Conservation (phyloP, 345 rosid genomes). For the Citrus glauca region DNA sequence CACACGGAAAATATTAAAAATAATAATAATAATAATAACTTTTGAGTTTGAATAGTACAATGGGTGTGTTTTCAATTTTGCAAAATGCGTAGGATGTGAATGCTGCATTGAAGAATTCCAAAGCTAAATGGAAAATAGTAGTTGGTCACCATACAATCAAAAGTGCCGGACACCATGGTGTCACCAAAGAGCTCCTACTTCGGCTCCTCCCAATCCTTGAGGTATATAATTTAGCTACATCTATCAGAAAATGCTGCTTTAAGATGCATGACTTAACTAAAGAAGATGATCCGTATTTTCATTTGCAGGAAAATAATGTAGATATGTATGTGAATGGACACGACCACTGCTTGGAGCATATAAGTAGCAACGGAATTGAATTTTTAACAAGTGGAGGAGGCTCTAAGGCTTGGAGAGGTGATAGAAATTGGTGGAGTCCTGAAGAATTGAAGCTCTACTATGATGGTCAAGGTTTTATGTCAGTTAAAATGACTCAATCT, state of each 20-base stretch:
- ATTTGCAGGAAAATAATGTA: constrained; percentile 46
- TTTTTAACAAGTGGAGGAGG: constrained; percentile 80
- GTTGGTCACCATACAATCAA: constrained; percentile 77
- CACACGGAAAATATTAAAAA: neutral
- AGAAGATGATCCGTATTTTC: neutral
- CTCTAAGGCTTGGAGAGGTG: constrained; percentile 82
- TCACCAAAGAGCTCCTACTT: constrained; percentile 43
- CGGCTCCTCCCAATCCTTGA: constrained; percentile 59
- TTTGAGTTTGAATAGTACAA: neutral
- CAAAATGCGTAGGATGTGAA: constrained; percentile 32
- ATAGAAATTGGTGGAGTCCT: constrained; percentile 36
- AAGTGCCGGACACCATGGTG: constrained; percentile 69
- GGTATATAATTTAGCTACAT: constrained; percentile 26
- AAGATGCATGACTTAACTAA: neutral
- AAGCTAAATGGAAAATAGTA: constrained; percentile 70
- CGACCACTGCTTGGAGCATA: constrained; percentile 84
- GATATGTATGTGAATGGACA: constrained; percentile 78
- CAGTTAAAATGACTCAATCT: constrained; percentile 35
- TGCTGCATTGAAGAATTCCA: constrained; percentile 38
- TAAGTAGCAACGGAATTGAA: constrained; percentile 44
- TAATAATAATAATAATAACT: neutral
- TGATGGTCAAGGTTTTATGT: constrained; percentile 84
- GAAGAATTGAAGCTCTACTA: constrained; percentile 56
- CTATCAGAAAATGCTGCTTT: neutral
- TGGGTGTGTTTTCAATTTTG: neutral